Evolutionary conservation across 345 rosid species (phyloP), one percentile per base, ranked within the genome.

Genomic region (Melaleuca quinquenervia): DNA sequence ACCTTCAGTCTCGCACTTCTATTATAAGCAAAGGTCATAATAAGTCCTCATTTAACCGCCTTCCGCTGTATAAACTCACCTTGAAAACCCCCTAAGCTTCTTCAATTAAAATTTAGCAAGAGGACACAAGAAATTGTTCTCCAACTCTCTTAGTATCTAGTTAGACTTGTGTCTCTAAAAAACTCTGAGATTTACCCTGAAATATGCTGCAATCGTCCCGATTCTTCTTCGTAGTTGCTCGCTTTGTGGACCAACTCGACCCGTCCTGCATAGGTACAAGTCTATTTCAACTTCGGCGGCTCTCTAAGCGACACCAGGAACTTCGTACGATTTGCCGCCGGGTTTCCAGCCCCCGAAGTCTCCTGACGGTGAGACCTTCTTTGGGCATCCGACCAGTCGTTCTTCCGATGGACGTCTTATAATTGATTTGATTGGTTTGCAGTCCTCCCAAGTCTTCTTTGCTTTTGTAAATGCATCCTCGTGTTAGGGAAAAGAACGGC

Each of bases 221-320:
- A 10, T 83, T 18, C 14, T 83, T 22, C 27, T 58, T 13, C 26
- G 50, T 36, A 75, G 27, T 64, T 32, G 51, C 52, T 32, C 1
- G 60, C 24, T 52, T 9, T 55, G 6, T n/a, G 21, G 83, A 3
- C 22, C 53, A 52, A 53, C 53, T 16, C 84, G 20, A 52, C 85
- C 85, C 1, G 4, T 36, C 50, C 89, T 86, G 12, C 85, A 36
- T n/a, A 88, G 85, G 27, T 95, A 91, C 82, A 91, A 94, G 29
- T 88, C 94, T 4, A 92, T 95, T 22, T 92, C 88, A 94, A 94
- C 86, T 93, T 95, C 11, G 98, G 98, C 2, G 97, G 94, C 90
- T 95, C 98, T 36, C 88, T 94, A 29, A 95, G 97, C 54, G 97
- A 94, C 88, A 93, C 95, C 1, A 97, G 97, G n/a, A 94, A 95